phyloP scores from a whole-genome alignment of 2,329 filamentous ascomycete genomes.

The Pseudogymnoascus sp. region DNA sequence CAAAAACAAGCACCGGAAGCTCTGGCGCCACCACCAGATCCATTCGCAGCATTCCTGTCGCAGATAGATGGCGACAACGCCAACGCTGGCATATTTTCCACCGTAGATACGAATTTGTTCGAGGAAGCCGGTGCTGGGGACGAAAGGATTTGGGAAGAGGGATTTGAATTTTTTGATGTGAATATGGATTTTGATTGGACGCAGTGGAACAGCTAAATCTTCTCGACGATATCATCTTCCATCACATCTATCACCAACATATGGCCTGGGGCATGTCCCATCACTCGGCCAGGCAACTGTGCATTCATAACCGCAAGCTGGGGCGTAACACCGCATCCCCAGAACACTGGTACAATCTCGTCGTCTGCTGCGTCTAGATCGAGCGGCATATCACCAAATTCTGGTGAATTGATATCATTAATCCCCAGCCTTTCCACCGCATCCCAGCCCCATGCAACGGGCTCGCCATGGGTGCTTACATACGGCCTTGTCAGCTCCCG shows the following conservation, averaged over 20 bases:
- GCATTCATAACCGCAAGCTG: conserved; percentile 55
- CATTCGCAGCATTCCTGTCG: not conserved
- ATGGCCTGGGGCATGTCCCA: conserved; percentile 54
- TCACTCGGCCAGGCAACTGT: conserved; percentile 43
- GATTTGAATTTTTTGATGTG: conserved; percentile 33
- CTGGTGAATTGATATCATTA: conserved; percentile 39
- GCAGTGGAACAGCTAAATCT: conserved; percentile 11
- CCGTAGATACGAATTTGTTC: conserved; percentile 13
- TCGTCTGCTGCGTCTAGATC: conserved; percentile 32
- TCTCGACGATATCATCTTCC: conserved; percentile 31
- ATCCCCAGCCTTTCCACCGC: conserved; percentile 45
- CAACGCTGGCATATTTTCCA: conserved; percentile 1
- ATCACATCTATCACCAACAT: conserved; percentile 51
- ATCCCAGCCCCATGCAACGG: conserved; percentile 57
- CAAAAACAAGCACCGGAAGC: conserved; percentile 15
- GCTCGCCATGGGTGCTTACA: conserved; percentile 52
- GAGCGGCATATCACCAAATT: conserved; percentile 47
- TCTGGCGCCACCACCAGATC: not conserved
- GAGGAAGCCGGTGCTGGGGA: conserved; percentile 30
- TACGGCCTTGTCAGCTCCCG: conserved; percentile 47
- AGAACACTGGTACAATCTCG: conserved; percentile 47
- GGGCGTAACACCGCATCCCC: conserved; percentile 60
- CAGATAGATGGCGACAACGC: conserved; percentile 8
- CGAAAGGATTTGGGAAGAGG: conserved; percentile 34
- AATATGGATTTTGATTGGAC: conserved; percentile 29